phyloP scores from a whole-genome alignment of 2,329 filamentous ascomycete genomes.

The Cryphonectria radicalis region DNA sequence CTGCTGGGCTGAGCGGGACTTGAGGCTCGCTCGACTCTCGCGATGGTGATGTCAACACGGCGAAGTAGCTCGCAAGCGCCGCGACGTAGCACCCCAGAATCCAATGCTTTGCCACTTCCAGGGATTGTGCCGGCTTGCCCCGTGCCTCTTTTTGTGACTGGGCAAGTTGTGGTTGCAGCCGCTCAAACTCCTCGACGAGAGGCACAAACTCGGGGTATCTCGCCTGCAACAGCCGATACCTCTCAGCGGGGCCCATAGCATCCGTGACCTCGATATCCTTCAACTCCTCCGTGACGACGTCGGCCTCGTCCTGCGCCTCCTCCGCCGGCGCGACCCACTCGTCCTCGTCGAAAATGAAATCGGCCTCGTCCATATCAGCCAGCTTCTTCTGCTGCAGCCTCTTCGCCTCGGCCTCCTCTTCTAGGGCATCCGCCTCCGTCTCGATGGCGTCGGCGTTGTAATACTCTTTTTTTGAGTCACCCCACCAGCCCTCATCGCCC shows the following conservation, averaged over 20 bases:
- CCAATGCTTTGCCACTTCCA: slow-evolving; percentile 75
- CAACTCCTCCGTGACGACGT: slow-evolving; percentile 82
- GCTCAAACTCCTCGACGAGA: slow-evolving; percentile 77
- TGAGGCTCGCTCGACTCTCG: slow-evolving; percentile 58
- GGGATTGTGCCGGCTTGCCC: slow-evolving; percentile 53
- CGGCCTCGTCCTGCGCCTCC: slow-evolving; percentile 54
- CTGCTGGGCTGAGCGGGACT: slow-evolving; percentile 71
- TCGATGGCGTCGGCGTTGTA: slow-evolving; percentile 82
- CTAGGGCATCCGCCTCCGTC: slow-evolving; percentile 72
- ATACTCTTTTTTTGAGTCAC: slow-evolving; percentile 84
- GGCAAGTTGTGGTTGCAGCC: slow-evolving; percentile 69
- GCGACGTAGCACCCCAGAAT: slow-evolving; percentile 86
- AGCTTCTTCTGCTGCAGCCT: slow-evolving; percentile 90
- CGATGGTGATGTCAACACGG: slow-evolving; percentile 82
- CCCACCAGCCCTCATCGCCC: slow-evolving; percentile 76
- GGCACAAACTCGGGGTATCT: slow-evolving; percentile 93
- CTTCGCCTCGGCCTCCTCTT: slow-evolving; percentile 90
- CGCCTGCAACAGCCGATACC: slow-evolving; percentile 73
- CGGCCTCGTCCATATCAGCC: slow-evolving; percentile 83
- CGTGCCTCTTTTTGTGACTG: slow-evolving; percentile 63
- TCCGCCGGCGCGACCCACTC: slow-evolving; percentile 74
- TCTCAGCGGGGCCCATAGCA: slow-evolving; percentile 76
- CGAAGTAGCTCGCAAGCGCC: slow-evolving; percentile 90
- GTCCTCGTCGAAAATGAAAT: slow-evolving; percentile 90
- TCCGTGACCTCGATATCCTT: slow-evolving; percentile 81